Percentiles rank a stretch among this genome's conserved stretches.
phyloP scores from a whole-genome alignment of 176 grass and related monocot species.

The Oryza glumipatula region DNA sequence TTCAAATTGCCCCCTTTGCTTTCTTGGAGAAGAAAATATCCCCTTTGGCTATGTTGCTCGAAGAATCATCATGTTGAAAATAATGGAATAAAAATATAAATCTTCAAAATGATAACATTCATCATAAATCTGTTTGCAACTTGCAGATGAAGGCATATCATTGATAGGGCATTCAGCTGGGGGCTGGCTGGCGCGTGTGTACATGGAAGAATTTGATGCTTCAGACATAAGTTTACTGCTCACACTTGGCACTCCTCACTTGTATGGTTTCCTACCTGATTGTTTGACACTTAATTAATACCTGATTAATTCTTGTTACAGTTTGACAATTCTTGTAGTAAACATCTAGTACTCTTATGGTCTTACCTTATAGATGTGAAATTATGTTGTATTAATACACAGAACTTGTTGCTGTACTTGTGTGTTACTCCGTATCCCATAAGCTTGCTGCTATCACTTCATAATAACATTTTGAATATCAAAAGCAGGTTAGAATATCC shows the following conservation, averaged over 20 bases:
- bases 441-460: not conserved
- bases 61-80: not conserved
- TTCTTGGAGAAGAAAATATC: too few species aligned
- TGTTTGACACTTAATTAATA: not conserved
- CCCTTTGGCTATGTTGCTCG: not conserved
- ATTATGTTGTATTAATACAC: not conserved
- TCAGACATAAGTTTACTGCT: slow-evolving; percentile 74
- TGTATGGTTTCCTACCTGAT: slow-evolving; percentile 50
- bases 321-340: not conserved
- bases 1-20: not conserved
- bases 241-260: slow-evolving; percentile 87
- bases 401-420: not conserved
- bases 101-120: not conserved
- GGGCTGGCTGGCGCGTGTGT: slow-evolving; percentile 82
- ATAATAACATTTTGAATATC: not conserved
- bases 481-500: not conserved
- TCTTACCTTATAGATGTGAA: not conserved
- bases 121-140: not conserved
- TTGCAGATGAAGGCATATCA: slow-evolving; percentile 67
- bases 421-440: not conserved
- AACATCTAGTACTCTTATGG: not conserved
- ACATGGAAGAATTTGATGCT: slow-evolving; percentile 72
- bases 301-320: not conserved
- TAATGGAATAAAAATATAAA: not conserved
- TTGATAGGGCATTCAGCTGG: slow-evolving; percentile 94